Percentiles rank a stretch among this genome's conserved stretches.
phyloP scores from a whole-genome alignment of 108 stramenopile genomes.

The Tribonema minus region DNA sequence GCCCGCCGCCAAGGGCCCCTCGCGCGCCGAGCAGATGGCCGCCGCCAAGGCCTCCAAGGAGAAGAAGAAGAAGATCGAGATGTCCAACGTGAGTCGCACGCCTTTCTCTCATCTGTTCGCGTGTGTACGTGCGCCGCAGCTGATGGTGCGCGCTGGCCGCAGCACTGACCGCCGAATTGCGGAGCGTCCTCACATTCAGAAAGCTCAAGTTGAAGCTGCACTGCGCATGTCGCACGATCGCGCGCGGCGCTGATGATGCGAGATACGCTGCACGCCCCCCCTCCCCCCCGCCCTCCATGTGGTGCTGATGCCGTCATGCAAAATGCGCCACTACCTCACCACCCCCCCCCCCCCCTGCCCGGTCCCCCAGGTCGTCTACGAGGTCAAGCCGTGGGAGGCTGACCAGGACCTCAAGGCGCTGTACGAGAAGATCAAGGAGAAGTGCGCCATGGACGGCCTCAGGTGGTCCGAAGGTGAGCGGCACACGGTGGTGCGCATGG shows the following conservation, averaged over 20 bases:
- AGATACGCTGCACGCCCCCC: no score
- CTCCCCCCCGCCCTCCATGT: no score
- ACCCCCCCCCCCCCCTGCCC: not conserved
- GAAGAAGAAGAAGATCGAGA: constrained; percentile 34
- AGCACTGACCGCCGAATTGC: no score
- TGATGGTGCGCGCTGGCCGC: no score
- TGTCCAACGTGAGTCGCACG: not conserved
- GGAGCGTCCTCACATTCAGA: no score
- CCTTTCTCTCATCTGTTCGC: no score
- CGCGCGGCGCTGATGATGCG: no score
- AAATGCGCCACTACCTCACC: not conserved
- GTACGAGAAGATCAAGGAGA: constrained; percentile 50
- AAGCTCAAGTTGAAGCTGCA: no score
- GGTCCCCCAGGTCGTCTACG: constrained; percentile 51
- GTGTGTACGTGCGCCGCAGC: no score
- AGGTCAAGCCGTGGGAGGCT: constrained; percentile 62
- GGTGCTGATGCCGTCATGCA: no score
- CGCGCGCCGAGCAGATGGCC: constrained; percentile 33
- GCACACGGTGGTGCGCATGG: no score
- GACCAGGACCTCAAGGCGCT: constrained; percentile 56
- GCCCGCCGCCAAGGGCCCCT: constrained; percentile 1
- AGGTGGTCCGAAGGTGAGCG: not conserved
- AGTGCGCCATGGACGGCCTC: not conserved
- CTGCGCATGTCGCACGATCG: no score
- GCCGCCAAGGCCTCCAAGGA: constrained; percentile 38